Conservation (phyloP, 345 rosid species). For the Populus tremula region DNA sequence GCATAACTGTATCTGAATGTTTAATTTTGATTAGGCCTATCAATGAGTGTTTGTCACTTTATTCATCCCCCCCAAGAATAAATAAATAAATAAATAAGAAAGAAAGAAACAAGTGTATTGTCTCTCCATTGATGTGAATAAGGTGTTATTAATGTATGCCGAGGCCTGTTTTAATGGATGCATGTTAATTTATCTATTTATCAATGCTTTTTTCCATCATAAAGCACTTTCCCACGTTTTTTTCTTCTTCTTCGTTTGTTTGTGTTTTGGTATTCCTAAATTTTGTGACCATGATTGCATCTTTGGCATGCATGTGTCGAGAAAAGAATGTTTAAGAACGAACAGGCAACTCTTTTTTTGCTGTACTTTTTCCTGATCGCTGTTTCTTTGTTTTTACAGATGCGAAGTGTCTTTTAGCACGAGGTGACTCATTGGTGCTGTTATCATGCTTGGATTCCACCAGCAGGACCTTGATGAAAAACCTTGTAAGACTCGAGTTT, state of each 20-base stretch:
- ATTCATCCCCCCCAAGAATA: too few species aligned
- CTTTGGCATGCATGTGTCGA: background rate
- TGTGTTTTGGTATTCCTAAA: background rate
- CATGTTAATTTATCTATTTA: too few species aligned
- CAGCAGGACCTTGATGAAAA: background rate
- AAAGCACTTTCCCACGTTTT: background rate
- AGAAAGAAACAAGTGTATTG: background rate
- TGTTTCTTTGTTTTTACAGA: background rate
- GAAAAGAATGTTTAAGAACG: background rate
- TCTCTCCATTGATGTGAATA: background rate
- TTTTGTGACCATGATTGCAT: background rate
- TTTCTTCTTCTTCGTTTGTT: too few species aligned
- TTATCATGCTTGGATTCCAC: conserved; percentile 2
- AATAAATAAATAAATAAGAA: too few species aligned
- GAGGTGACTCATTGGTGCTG: background rate
- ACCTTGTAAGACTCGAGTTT: conserved; percentile 3
- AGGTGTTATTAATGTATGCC: background rate
- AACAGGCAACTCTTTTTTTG: background rate
- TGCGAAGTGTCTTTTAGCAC: background rate
- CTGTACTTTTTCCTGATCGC: background rate
- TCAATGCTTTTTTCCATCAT: background rate
- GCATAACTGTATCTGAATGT: background rate
- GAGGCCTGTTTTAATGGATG: too few species aligned
- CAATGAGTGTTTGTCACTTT: background rate
- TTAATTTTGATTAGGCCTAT: background rate